These are phyloP conservation scores for Nectriaceae sp. DNA, from an alignment of 2,329 filamentous ascomycete genomes.

Conservation along the genomic window DNA sequence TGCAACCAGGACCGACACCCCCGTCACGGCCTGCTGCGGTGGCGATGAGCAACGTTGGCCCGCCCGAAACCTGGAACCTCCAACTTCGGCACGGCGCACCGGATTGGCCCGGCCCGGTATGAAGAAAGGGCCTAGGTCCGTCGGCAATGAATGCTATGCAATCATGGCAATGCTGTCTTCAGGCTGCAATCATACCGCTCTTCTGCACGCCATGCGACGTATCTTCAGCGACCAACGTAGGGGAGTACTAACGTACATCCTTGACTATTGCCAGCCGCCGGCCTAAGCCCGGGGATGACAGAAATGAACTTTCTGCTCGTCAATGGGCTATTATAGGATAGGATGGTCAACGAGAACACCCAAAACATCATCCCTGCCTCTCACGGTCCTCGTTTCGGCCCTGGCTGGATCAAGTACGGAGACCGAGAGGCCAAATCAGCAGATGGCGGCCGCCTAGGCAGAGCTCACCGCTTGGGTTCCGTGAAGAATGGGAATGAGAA, in stretches of 20 bases:
- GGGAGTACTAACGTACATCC: too few relatives aligned
- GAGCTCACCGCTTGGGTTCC: too few relatives aligned
- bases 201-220: slow-evolving; percentile 13
- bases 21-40: too few relatives aligned
- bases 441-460: too few relatives aligned
- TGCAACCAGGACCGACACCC: too few relatives aligned
- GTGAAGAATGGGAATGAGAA: slow-evolving; percentile 9
- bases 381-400: too few relatives aligned
- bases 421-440: too few relatives aligned
- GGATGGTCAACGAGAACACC: too few relatives aligned
- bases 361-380: too few relatives aligned
- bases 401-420: too few relatives aligned
- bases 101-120: slow-evolving; percentile 14
- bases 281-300: slow-evolving; percentile 7
- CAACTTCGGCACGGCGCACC: slow-evolving; percentile 9
- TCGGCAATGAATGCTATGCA: not conserved
- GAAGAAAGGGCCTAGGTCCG: slow-evolving; percentile 6
- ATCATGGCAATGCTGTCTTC: slow-evolving; percentile 10
- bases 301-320: too few relatives aligned
- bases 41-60: slow-evolving; percentile 4
- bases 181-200: slow-evolving; percentile 8
- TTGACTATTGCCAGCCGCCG: slow-evolving; percentile 12
- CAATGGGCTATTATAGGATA: too few relatives aligned
- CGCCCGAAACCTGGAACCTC: slow-evolving; percentile 4
- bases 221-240: slow-evolving; percentile 3